Percentiles rank a stretch among this genome's conserved stretches.
Conservation (phyloP, 164 flowering plant species). For the Vitis riparia region DNA sequence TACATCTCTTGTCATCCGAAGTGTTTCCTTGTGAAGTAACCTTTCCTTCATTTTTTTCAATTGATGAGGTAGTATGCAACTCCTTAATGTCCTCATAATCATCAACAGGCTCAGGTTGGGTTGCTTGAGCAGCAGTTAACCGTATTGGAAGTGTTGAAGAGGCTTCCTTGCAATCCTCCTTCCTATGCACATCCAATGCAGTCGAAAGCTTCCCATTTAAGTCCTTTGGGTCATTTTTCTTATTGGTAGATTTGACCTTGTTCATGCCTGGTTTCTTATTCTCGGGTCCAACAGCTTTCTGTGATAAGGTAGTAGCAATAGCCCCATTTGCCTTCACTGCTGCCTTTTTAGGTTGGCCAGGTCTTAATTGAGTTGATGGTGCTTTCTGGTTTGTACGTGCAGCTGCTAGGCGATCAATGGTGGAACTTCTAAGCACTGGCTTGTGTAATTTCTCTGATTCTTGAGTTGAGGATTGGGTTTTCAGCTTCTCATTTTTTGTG, state of each 20-base stretch:
- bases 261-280: conserved; percentile 32
- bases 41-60: conserved; percentile 27
- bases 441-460: conserved; percentile 40
- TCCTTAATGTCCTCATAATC: conserved; percentile 40
- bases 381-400: conserved; percentile 36
- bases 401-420: conserved; percentile 65
- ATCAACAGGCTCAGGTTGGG: conserved; percentile 14
- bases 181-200: conserved; percentile 14
- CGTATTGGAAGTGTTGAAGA: conserved; percentile 12
- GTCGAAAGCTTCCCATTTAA: conserved; percentile 9
- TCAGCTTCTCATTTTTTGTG: conserved; percentile 35
- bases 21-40: conserved; percentile 10
- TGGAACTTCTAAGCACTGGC: conserved; percentile 53
- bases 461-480: conserved; percentile 21
- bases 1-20: conserved; percentile 20
- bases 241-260: conserved; percentile 28
- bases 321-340: conserved; percentile 36
- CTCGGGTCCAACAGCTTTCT: conserved; percentile 25
- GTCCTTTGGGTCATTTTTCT: conserved; percentile 17
- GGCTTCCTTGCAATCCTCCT: conserved; percentile 13
- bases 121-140: conserved; percentile 8
- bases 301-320: conserved; percentile 13
- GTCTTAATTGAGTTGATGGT: conserved; percentile 28
- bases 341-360: conserved; percentile 34
- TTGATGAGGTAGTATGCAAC: conserved; percentile 26